Conservation (phyloP, 306 rosid genomes). For the Sicyos edulis region DNA sequence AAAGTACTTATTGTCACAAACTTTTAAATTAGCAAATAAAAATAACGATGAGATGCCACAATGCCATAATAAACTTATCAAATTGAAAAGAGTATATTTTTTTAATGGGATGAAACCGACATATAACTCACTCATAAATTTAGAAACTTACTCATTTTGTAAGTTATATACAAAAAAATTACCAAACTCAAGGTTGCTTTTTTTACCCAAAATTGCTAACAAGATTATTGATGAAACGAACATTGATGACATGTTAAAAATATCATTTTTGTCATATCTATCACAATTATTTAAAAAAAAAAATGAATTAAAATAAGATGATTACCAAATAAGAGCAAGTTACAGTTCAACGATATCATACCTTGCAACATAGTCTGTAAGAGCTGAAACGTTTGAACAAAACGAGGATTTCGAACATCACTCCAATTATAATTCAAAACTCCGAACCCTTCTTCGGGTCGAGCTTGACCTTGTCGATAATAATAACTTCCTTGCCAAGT, state of each 20-base stretch:
- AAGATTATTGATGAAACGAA: no score
- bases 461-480: conserved; percentile 17
- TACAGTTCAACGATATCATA: neutral
- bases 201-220: no score
- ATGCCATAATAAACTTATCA: neutral
- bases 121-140: neutral
- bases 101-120: neutral
- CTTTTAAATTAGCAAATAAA: neutral
- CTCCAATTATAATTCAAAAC: conserved; percentile 32
- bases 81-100: no score
- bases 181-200: no score
- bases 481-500: conserved; percentile 45
- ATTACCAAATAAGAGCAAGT: no score
- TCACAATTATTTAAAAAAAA: no score
- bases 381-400: conserved; percentile 32
- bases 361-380: conserved; percentile 32
- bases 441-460: conserved; percentile 25
- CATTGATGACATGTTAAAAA: no score
- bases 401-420: conserved; percentile 22
- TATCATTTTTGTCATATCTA: no score
- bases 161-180: no score
- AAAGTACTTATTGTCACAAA: no score
- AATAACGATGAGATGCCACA: neutral
- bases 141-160: neutral
- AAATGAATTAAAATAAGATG: no score